Conservation (phyloP, 371 early-diverging fungal genomes). For the Entomophthora muscae region DNA sequence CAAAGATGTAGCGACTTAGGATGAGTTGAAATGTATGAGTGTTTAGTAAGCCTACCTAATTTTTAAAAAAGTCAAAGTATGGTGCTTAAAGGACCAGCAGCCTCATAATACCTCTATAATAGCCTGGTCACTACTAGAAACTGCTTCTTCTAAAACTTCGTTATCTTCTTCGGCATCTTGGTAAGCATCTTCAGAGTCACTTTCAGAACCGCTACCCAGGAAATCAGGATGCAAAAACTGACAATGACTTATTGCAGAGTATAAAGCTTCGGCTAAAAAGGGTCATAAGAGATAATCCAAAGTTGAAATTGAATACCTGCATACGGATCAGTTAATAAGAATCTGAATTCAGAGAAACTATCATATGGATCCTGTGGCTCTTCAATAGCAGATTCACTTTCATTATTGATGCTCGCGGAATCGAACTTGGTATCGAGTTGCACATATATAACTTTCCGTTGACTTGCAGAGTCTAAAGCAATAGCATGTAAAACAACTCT, state of each 20-base stretch:
- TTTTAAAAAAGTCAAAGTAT: not conserved
- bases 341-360: not conserved
- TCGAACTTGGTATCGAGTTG: not conserved
- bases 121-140: not conserved
- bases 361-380: not conserved
- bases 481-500: slow-evolving; percentile 2
- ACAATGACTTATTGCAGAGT: not conserved
- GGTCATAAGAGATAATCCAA: not conserved
- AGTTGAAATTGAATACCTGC: not conserved
- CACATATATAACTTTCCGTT: not conserved
- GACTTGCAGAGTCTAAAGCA: not conserved
- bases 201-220: not conserved
- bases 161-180: not conserved
- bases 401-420: not conserved
- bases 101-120: not conserved
- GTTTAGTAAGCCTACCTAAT: too few species aligned
- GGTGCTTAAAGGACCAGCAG: not conserved
- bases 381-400: not conserved
- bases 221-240: not conserved
- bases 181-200: not conserved
- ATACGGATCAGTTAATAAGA: not conserved
- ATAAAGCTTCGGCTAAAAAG: slow-evolving; percentile 1
- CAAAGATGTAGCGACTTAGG: too few species aligned
- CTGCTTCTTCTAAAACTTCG: not conserved
- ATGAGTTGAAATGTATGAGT: too few species aligned